phyloP scores from a whole-genome alignment of 345 rosid genomes.

The Trapa incisa region DNA sequence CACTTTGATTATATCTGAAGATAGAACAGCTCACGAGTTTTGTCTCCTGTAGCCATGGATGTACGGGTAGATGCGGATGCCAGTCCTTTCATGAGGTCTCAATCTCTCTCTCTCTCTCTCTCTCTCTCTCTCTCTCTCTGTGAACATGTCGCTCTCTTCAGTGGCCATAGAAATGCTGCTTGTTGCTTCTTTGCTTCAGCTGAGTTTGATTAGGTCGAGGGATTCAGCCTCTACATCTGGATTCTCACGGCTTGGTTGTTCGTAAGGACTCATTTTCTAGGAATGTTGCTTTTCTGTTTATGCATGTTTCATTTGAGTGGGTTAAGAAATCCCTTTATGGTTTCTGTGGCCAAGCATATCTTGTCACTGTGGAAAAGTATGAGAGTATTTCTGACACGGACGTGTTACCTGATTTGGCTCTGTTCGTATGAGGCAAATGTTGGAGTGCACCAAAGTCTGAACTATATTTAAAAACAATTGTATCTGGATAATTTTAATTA shows the following conservation, averaged over 20 bases:
- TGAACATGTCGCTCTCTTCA: neutral
- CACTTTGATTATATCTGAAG: neutral
- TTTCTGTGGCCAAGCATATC: too few relatives aligned
- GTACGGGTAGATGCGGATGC: constrained; percentile 17
- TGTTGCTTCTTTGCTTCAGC: neutral
- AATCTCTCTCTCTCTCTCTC: neutral
- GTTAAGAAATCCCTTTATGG: too few relatives aligned
- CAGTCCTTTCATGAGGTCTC: constrained; percentile 22
- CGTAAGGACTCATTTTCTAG: neutral
- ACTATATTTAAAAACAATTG: too few relatives aligned
- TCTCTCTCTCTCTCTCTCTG: neutral
- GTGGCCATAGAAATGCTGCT: neutral
- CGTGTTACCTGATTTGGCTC: too few relatives aligned
- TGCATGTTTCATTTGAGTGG: neutral
- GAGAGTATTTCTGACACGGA: too few relatives aligned
- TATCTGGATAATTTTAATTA: too few relatives aligned
- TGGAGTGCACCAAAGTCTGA: too few relatives aligned
- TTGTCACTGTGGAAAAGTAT: too few relatives aligned
- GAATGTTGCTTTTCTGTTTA: neutral
- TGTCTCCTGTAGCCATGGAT: constrained; percentile 18
- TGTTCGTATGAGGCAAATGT: too few relatives aligned
- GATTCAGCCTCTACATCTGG: neutral
- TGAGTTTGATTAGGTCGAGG: neutral
- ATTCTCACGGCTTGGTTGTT: neutral
- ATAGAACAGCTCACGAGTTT: neutral